These are phyloP conservation scores for Rhizophagus prolifer DNA, from an alignment of 192 early-diverging fungal species.

Conservation along the genomic window DNA sequence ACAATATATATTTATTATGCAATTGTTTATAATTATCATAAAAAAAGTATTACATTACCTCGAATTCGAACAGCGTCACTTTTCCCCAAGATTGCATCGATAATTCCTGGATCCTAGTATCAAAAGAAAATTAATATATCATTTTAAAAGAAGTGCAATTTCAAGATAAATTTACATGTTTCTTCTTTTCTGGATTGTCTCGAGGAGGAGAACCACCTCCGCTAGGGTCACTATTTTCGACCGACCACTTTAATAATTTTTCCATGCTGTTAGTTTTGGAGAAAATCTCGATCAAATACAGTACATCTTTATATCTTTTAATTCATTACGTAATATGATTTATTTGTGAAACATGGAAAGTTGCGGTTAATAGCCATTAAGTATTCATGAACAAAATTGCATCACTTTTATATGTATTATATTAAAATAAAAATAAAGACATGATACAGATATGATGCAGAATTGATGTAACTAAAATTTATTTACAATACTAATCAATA, in stretches of 20 bases:
- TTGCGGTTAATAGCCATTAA: no score
- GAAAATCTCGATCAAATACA: no score
- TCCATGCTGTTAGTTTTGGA: background rate
- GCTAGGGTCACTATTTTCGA: background rate
- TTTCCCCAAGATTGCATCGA: conserved; percentile 93
- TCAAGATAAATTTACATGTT: background rate
- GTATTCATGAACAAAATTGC: no score
- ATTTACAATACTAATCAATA: no score
- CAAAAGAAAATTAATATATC: background rate
- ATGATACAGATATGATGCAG: no score
- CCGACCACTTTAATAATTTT: background rate
- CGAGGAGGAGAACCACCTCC: background rate
- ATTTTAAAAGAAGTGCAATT: background rate
- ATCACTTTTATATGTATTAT: no score
- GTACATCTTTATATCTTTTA: no score
- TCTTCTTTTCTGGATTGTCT: background rate
- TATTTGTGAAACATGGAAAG: no score
- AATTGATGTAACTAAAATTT: no score
- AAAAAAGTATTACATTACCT: conserved; percentile 34
- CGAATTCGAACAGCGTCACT: conserved; percentile 85
- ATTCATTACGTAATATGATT: no score
- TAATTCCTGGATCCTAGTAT: conserved; percentile 73
- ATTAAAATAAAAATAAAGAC: no score
- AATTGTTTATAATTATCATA: background rate
- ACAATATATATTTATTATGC: background rate